Evolutionary conservation across 1,284 basidiomycete genomes (phyloP), one percentile per base, ranked within the genome.

Genomic region (Dichomitus squalens): DNA sequence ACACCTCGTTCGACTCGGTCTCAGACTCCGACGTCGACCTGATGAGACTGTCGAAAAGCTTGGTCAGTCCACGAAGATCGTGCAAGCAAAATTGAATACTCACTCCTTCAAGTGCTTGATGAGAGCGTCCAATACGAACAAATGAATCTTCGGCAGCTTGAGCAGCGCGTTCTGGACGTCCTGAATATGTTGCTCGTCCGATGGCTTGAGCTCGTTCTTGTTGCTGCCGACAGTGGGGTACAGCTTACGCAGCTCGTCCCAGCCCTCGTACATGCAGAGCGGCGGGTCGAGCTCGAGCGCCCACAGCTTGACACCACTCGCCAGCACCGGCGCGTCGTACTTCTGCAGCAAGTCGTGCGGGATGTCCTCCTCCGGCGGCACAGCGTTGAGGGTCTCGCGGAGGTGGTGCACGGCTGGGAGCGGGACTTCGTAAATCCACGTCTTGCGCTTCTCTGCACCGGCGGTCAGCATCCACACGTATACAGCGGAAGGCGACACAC

Each of bases 381-480:
- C 74, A 21, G 82, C 83, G 69, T 96, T 95, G 58, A 97, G 78
- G 2, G 81, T 81, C 70, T 92, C 90, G 58, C 95, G 87, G 9
- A 97, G 83, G 61, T 89, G 87, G 68, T 97, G 95, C 5, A 90
- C 82, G 29, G 87, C 85, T 3, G 84, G 77, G 21, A 98, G 80
- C 0, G 95, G 93, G 2, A 96, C 92, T 65, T 92, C 88, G 70
- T 97, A 96, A 60, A 98, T 92, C 96, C 95, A 98, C 1, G 87
- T 79, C 75, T 90, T 93, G 61, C 96, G 86, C 71, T 87, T 90
- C 72, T 96, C 96, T 87, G 67, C 2, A 40, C 29, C 5, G 43
- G 8, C n/a, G 36, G 61, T 59, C 38, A 49, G 9, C 49, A 35
- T 16, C 4, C 3, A 16, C 20, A 4, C 6, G 33, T 6, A 29